Percentiles rank a stretch among this genome's conserved stretches.
phyloP scores from a whole-genome alignment of 163 green algal species.

The Scenedesmus sp. region DNA sequence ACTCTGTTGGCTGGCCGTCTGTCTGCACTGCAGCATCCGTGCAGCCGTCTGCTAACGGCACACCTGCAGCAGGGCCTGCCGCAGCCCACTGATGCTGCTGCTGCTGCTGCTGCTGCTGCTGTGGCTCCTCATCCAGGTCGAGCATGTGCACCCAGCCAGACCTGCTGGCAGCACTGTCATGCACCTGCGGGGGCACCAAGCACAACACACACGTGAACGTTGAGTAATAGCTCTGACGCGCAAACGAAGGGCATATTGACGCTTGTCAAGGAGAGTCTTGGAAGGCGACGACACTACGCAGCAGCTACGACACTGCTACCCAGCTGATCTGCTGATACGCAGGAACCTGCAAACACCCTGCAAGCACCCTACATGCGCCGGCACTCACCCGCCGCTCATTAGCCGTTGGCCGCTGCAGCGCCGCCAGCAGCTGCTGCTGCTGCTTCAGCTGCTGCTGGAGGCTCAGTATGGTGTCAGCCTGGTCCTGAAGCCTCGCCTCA shows the following conservation, averaged over 20 bases:
- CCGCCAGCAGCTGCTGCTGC: slow-evolving; percentile 46
- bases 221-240: background rate
- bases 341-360: background rate
- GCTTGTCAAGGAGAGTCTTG: no score
- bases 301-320: no score
- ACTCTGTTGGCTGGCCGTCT: slow-evolving; percentile 23
- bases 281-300: background rate
- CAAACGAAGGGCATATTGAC: no score
- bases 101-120: slow-evolving; percentile 18
- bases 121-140: slow-evolving; percentile 15
- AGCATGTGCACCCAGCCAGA: slow-evolving; percentile 35
- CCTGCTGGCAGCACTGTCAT: slow-evolving; percentile 51
- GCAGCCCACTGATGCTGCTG: background rate
- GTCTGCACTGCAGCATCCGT: slow-evolving; percentile 45
- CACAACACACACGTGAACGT: no score
- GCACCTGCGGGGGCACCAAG: background rate
- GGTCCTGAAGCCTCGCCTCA: slow-evolving; percentile 32
- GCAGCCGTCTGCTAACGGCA: background rate
- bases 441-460: slow-evolving; percentile 50
- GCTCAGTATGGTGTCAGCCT: slow-evolving; percentile 38
- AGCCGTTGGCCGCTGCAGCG: background rate
- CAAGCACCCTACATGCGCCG: background rate
- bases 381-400: slow-evolving; percentile 20
- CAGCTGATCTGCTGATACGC: background rate
- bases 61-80: background rate